Conservation (phyloP, 2,329 filamentous ascomycete genomes). For the Cordyceps cicadae region DNA sequence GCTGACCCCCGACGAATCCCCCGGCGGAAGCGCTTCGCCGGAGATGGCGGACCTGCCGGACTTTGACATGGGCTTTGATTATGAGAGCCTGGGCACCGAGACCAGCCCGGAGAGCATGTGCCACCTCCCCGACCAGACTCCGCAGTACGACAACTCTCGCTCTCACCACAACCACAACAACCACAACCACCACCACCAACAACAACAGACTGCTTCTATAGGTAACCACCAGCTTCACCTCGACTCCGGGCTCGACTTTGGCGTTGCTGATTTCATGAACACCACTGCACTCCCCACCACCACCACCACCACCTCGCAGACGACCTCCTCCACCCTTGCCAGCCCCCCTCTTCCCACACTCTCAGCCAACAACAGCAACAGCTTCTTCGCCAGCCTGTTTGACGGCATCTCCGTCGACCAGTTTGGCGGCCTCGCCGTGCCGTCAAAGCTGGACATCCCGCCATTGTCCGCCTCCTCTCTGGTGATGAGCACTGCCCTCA, state of each 20-base stretch:
- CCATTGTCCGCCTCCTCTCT: constrained; percentile 17
- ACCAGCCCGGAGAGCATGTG: constrained; percentile 22
- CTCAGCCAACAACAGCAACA: neutral
- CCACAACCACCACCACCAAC: neutral
- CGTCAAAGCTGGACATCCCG: constrained; percentile 25
- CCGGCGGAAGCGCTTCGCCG: constrained; percentile 8
- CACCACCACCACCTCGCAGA: neutral
- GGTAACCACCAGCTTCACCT: neutral
- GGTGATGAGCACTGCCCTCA: constrained; percentile 13
- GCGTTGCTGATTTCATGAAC: constrained; percentile 11
- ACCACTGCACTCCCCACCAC: neutral
- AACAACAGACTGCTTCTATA: neutral
- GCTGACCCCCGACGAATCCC: constrained; percentile 4
- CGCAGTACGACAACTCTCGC: neutral
- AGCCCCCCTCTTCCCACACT: neutral
- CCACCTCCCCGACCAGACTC: constrained; percentile 15
- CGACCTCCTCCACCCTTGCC: neutral
- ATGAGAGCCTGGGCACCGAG: constrained; percentile 23
- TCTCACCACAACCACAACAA: neutral
- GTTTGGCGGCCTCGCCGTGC: constrained; percentile 6
- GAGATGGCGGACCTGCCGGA: constrained; percentile 21
- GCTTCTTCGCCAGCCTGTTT: neutral
- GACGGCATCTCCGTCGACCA: constrained; percentile 6
- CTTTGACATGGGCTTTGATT: constrained; percentile 31
- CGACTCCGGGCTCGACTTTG: constrained; percentile 11